phyloP scores from a whole-genome alignment of 2,329 filamentous ascomycete genomes.

The Aspergillus brunneoviolaceus region DNA sequence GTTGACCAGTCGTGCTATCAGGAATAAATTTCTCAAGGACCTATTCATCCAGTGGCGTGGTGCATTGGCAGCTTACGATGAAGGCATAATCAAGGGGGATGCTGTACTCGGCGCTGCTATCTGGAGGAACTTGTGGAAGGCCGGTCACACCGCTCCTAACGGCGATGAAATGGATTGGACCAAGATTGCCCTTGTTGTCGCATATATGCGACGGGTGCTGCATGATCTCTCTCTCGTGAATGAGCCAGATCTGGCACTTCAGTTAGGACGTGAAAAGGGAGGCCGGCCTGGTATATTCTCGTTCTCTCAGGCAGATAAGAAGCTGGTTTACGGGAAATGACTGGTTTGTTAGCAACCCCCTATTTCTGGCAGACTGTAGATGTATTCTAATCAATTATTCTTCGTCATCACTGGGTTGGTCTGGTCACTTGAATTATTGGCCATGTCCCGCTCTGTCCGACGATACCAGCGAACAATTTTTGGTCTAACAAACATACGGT shows the following conservation, averaged over 20 bases:
- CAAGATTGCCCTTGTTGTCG: constrained; percentile 61
- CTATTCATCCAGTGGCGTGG: constrained; percentile 93
- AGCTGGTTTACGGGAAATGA: constrained; percentile 34
- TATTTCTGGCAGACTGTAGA: too few species aligned
- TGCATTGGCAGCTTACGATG: constrained; percentile 65
- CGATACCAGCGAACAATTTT: too few species aligned
- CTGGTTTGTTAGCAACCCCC: background rate
- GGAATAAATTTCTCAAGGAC: constrained; percentile 72
- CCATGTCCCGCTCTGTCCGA: too few species aligned
- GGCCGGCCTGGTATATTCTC: constrained; percentile 37
- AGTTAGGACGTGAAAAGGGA: constrained; percentile 40
- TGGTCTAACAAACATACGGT: too few species aligned
- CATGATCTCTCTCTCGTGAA: constrained; percentile 53
- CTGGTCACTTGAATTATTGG: too few species aligned
- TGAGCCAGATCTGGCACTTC: constrained; percentile 58
- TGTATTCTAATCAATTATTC: background rate
- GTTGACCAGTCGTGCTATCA: constrained; percentile 53
- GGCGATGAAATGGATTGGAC: constrained; percentile 58
- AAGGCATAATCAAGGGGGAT: constrained; percentile 48
- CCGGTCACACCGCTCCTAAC: constrained; percentile 47
- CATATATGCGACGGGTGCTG: constrained; percentile 61
- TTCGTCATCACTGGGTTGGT: background rate
- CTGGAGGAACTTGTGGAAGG: constrained; percentile 93
- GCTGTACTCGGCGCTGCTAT: constrained; percentile 63
- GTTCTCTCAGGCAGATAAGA: constrained; percentile 37